Conservation (phyloP, 2,329 filamentous ascomycete genomes). For the Celoporthe dispersa region DNA sequence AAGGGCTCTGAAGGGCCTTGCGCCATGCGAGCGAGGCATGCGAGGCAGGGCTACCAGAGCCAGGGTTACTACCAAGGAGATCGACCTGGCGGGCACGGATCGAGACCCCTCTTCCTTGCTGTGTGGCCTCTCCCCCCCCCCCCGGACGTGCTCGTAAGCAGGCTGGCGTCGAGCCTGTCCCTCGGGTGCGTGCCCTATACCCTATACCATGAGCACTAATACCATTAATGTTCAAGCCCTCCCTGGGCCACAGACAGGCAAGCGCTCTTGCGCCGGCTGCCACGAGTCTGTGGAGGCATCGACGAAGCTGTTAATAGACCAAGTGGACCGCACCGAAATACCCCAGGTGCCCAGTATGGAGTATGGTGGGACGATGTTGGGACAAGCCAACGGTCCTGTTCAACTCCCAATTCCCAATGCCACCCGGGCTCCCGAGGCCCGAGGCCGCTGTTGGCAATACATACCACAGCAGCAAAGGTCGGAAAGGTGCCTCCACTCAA, state of each 20-base stretch:
- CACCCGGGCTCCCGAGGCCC: conserved; percentile 16
- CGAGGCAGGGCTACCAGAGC: background rate
- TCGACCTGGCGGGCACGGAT: conserved; percentile 1
- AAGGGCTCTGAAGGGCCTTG: background rate
- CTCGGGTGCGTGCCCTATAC: background rate
- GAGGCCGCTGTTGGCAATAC: background rate
- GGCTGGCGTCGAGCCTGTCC: background rate
- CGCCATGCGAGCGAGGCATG: background rate
- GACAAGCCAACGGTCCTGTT: conserved; percentile 8
- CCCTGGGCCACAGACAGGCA: background rate
- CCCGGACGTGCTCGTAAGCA: background rate
- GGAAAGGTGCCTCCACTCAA: conserved; percentile 3
- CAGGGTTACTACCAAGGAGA: background rate
- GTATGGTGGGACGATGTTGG: conserved; percentile 11
- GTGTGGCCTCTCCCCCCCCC: background rate
- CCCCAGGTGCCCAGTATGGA: conserved; percentile 6
- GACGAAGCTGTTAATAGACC: conserved; percentile 10
- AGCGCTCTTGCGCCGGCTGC: background rate
- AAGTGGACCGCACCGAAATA: conserved; percentile 5
- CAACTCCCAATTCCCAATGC: conserved; percentile 6
- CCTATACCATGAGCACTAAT: background rate
- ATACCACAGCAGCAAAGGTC: background rate
- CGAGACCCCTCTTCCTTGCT: background rate
- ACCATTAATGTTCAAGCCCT: background rate
- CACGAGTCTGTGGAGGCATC: background rate